Base-by-base conservation (phyloP, 805 yeast genomes). In the Zygotorulaspora sp. region DNA sequence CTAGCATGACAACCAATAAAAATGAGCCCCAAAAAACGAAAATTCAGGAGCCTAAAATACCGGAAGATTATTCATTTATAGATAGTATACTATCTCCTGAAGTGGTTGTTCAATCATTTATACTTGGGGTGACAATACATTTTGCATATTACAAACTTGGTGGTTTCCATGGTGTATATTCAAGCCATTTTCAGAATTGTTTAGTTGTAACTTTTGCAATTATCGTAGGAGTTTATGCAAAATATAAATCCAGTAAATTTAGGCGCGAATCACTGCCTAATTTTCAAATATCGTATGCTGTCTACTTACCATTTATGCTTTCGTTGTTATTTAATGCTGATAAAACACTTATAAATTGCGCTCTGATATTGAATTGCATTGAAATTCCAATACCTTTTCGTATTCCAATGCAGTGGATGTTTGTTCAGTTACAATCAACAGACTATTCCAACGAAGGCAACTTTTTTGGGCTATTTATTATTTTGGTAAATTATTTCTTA, bases 251-350 rank as follows among this genome's bases (percentile, higher is more conserved):
- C 11, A 34, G 44, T 24, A 30, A 35, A 8, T 15, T 20, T 10
- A 29, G 32, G 20, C 22, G 31, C 10, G 30, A 33, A 26, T 6
- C 35, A 10, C 19, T 59, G 16, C 65, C 66, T 1, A 50, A 53
- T 10, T 66, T 64, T 55, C 65, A 66, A 35, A 48, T 58, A 2
- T 27, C 64, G 3, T 66, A 66, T 40, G 26, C 62, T 26, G 38
- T 63, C 4, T 64, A 55, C 41, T 29, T 67, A 14, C 66, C 70
- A 2, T 43, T 58, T 7, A 47, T 58, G 49, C 20, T 63, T 6
- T 49, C 63, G 3, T 44, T 61, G 11, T 45, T 55, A 8, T 58
- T 54, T 32, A 49, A 53, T 30, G 48, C 45, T 16, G 44, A 52
- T 5, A 30, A 55, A 6, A 31, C 62, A 27, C 36, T 56, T 1